Evolutionary conservation across 805 yeast species (phyloP), one percentile per base, ranked within the genome.

Genomic region (Pachysolen tannophilus): DNA sequence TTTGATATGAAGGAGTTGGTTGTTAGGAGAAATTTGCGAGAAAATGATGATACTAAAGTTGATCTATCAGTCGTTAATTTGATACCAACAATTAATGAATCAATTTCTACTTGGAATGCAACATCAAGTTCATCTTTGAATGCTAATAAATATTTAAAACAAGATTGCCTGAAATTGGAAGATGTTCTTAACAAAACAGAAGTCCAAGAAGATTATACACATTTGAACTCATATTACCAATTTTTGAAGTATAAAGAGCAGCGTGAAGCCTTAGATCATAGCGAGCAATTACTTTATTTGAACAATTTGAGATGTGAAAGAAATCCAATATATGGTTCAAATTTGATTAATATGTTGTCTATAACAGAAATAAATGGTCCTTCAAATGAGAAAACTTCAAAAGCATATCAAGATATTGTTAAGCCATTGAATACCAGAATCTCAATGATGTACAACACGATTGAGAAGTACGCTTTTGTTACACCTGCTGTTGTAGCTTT

Each of bases 401-500:
- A 55, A 32, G 37, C 52, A 20, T 38, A 46, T 16, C 52, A 59
- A 8, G 61, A 62, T 1, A 39, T 69, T 11, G 53, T 69, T 13
- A 63, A 58, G 34, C 67, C 76, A 2, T 43, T 72, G 33, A 52
- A 53, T 20, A 57, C 65, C 0, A 55, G 73, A 41, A 49, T 69
- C 5, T 32, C 52, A 3, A 29, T 41, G 0, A 62, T 78, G 65
- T 53, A 59, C 8, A 75, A 72, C 23, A 50, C 63, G 0, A 69
- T 90, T 39, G 85, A 83, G 28, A 76, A 80, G 41, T 92, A 68
- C 57, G 84, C 94, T 0, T 90, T 84, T 43, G 71, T 90, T 4
- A 92, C 97, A 0, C 98, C 99, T 0, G 65, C 78, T 3, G 95
- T 75, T 4, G 94, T 87, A 2, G 69, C 85, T 1, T 63, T 83